Base-by-base conservation (phyloP, 768 basidiomycete species). In the Leccinellum albellum region DNA sequence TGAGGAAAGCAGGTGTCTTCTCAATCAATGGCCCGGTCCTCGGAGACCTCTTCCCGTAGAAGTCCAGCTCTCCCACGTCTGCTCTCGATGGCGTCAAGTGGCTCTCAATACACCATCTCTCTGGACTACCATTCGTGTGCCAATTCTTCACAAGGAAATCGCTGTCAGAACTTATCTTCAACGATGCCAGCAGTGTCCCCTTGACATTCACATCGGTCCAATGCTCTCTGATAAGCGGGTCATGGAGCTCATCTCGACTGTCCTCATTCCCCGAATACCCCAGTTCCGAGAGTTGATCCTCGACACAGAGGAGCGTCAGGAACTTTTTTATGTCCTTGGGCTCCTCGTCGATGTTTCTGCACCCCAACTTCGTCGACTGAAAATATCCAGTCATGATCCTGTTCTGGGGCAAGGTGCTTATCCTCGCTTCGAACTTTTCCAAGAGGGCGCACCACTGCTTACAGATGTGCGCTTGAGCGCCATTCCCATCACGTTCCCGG, bases 61-160 rank as follows among this genome's bases (percentile, higher is more conserved):
- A 61, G 70, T 71, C 7, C 70, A 72, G 58, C 68, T 76, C 48
- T 72, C 75, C 33, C 70, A 71, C 46, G 72, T 75, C n/a, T 69
- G 67, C 33, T 54, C 63, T 31, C 63, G 65, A 44, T 75, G 75
- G 75, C 72, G 74, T 23, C 62, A 65, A 50, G 66, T 75, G 4
- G 70, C 75, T 20, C 68, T 76, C 42, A 58, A 55, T 49, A 62
- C 66, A 10, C 75, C 75, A 6, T 70, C 71, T 24, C 58, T 76
- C n/a, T 75, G 73, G 75, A 70, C 71, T 10, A 58, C 66, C 32
- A 73, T 74, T 51, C 69, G 68, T 50, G 59, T 71, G 31, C 66
- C 68, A n/a, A 66, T 71, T 32, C 66, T 71, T 33, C 70, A 66
- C 60, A 62, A 62, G 24, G 66, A 70, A 13, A 51, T 52, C 42